Conservation (phyloP, 352 stramenopile species). For the Aphanomyces euteiches region DNA sequence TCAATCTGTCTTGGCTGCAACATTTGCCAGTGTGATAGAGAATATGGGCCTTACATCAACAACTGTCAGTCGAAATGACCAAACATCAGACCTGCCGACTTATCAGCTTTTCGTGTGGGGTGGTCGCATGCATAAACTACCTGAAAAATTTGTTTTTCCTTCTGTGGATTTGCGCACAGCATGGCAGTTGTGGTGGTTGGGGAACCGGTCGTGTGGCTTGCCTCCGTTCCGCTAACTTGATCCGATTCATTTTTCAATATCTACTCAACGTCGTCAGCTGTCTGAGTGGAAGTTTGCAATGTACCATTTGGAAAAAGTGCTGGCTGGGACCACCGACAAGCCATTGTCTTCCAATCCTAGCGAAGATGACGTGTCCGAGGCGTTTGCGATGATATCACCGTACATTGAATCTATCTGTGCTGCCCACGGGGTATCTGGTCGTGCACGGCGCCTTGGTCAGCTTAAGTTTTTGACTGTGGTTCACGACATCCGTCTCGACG, state of each 20-base stretch:
- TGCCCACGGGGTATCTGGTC: too few species aligned
- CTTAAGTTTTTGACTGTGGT: too few species aligned
- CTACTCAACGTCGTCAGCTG: too few species aligned
- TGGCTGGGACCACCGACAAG: too few species aligned
- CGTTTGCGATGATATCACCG: too few species aligned
- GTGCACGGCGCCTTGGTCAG: too few species aligned
- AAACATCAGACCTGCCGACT: neutral
- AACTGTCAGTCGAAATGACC: neutral
- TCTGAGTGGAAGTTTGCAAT: too few species aligned
- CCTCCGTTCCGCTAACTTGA: neutral
- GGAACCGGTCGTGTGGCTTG: neutral
- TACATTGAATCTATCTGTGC: too few species aligned
- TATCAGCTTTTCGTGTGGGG: neutral
- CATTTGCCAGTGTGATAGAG: neutral
- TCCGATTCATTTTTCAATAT: neutral
- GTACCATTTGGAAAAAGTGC: too few species aligned
- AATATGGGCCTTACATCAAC: neutral
- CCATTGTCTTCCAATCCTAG: too few species aligned
- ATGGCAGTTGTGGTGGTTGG: constrained; percentile 6
- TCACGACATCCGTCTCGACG: too few species aligned
- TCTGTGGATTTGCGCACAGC: neutral
- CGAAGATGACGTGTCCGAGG: too few species aligned
- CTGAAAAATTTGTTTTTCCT: constrained; percentile 1
- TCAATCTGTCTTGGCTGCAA: neutral
- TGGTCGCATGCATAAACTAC: constrained; percentile 1